Conservation (phyloP, 2,329 filamentous ascomycete genomes). For the Sphaerulina populicola region DNA sequence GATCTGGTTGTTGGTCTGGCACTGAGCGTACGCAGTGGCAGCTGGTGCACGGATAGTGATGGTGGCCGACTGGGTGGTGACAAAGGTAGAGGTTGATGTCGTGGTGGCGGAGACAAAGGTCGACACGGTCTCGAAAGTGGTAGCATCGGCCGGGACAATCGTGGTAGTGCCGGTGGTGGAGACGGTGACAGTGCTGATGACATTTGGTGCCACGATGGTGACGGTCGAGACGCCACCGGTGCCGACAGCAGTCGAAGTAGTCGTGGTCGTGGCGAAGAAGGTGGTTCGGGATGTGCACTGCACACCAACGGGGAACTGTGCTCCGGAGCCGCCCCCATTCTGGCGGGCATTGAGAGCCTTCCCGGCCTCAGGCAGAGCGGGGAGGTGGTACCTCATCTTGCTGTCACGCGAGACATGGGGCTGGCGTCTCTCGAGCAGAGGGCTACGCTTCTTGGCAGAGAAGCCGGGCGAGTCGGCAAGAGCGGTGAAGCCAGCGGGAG, state of each 20-base stretch:
- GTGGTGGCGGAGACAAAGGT: not conserved
- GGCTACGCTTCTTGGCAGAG: conserved; percentile 1
- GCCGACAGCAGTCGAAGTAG: not conserved
- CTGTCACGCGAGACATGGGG: not conserved
- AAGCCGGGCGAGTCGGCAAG: conserved; percentile 2
- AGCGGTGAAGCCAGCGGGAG: conserved; percentile 7
- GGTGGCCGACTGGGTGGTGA: conserved; percentile 4
- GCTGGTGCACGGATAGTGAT: conserved; percentile 5
- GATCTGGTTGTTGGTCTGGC: conserved; percentile 34
- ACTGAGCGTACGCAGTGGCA: conserved; percentile 7
- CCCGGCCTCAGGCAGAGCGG: not conserved
- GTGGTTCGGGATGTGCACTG: conserved; percentile 8
- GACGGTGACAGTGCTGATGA: conserved; percentile 1
- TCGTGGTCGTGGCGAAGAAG: conserved; percentile 5
- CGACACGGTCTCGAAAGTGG: conserved; percentile 1
- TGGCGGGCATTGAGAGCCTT: conserved; percentile 1
- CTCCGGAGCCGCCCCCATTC: not conserved
- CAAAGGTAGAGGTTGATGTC: conserved; percentile 3
- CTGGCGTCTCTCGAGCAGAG: not conserved
- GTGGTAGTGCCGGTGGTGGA: not conserved
- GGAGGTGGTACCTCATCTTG: not conserved
- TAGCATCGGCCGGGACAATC: conserved; percentile 6
- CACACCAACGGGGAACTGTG: conserved; percentile 3
- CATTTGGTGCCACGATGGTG: not conserved
- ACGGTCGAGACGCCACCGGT: not conserved